Percentiles rank a stretch among this genome's conserved stretches.
These are phyloP conservation scores for Vigna unguiculata DNA, from an alignment of 306 rosid species.

Conservation along the genomic window DNA sequence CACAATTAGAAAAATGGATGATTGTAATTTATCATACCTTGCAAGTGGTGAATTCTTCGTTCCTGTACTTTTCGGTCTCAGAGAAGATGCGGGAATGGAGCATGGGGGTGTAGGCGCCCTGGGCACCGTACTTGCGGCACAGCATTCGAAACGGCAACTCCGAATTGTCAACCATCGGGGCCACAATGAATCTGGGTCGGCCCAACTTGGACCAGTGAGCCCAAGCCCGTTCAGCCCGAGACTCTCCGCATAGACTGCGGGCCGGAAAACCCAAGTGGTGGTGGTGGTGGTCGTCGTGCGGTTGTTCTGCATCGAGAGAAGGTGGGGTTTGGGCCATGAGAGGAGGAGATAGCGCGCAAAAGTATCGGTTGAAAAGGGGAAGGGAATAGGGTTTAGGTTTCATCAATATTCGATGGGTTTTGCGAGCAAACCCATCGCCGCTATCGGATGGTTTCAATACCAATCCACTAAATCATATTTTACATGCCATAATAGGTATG, in stretches of 20 bases:
- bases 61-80: slow-evolving; percentile 83
- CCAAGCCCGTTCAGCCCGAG: slow-evolving; percentile 82
- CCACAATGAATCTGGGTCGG: slow-evolving; percentile 81
- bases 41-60: slow-evolving; percentile 91
- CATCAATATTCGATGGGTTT: slow-evolving; percentile 61
- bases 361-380: slow-evolving; percentile 27
- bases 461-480: background rate
- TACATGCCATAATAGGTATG: background rate
- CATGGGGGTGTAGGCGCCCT: slow-evolving; percentile 61
- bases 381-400: slow-evolving; percentile 55
- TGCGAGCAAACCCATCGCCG: slow-evolving; percentile 57
- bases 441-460: background rate
- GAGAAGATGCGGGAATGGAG: slow-evolving; percentile 57
- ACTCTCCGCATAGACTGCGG: slow-evolving; percentile 53
- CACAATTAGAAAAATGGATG: background rate
- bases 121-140: slow-evolving; percentile 91
- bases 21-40: slow-evolving; percentile 25
- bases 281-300: slow-evolving; percentile 44
- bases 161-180: slow-evolving; percentile 98
- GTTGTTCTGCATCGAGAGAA: slow-evolving; percentile 43
- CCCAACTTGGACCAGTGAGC: slow-evolving; percentile 86
- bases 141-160: slow-evolving; percentile 92
- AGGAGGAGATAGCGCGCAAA: background rate
- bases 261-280: slow-evolving; percentile 43
- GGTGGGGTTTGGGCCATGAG: slow-evolving; percentile 33